Evolutionary conservation across 1,284 basidiomycete genomes (phyloP).

Genomic region (Cryptococcus amylolentus): DNA sequence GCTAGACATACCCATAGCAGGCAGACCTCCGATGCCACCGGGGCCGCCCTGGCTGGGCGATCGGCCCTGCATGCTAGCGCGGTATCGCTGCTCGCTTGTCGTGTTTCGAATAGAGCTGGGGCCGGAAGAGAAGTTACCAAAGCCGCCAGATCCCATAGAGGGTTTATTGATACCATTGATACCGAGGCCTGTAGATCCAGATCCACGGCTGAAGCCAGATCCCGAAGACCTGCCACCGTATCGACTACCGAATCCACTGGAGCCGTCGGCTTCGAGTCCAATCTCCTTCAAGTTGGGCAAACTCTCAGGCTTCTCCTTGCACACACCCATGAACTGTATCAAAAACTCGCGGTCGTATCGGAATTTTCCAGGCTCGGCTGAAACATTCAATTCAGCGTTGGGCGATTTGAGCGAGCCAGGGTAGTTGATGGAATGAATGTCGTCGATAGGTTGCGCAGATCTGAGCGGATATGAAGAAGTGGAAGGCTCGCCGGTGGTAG

Average conservation of each 20-base stretch:
- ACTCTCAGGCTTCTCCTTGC: slow-evolving; percentile 88
- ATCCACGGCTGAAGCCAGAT: slow-evolving; percentile 52
- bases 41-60: slow-evolving; percentile 66
- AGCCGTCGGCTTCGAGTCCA: slow-evolving; percentile 72
- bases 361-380: slow-evolving; percentile 83
- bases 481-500: slow-evolving; percentile 18
- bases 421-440: slow-evolving; percentile 74
- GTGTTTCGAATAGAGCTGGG: slow-evolving; percentile 47
- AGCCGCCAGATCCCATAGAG: slow-evolving; percentile 57
- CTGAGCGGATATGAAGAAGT: slow-evolving; percentile 59
- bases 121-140: slow-evolving; percentile 70
- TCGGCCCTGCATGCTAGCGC: slow-evolving; percentile 42
- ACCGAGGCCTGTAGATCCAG: slow-evolving; percentile 34
- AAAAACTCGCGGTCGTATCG: slow-evolving; percentile 98
- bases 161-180: slow-evolving; percentile 48
- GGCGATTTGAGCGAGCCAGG: slow-evolving; percentile 82
- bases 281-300: slow-evolving; percentile 87
- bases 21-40: slow-evolving; percentile 24
- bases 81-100: slow-evolving; percentile 70
- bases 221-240: slow-evolving; percentile 49
- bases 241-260: slow-evolving; percentile 51
- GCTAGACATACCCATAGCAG: slow-evolving; percentile 26
- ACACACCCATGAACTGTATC: slow-evolving; percentile 92
- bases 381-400: slow-evolving; percentile 75
- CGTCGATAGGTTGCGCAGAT: slow-evolving; percentile 75